Percentiles rank a stretch among this genome's conserved stretches.
These are phyloP conservation scores for Fusarium papillatum DNA, from an alignment of 2,329 filamentous ascomycete species.

Conservation along the genomic window DNA sequence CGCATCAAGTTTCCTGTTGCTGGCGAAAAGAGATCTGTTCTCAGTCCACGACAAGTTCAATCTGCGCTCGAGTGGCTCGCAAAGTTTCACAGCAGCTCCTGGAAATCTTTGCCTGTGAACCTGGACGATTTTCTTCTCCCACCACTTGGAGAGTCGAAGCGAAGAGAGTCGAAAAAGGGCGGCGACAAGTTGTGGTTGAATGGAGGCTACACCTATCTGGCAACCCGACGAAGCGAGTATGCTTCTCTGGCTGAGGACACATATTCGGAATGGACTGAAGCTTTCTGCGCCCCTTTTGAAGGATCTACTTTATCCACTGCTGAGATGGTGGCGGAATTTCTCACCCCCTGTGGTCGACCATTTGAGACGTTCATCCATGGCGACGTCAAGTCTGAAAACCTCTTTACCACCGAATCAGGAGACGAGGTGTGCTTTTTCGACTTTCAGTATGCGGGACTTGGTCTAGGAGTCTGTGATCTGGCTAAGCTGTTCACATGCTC, in stretches of 20 bases:
- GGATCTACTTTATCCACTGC: conserved; percentile 55
- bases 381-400: conserved; percentile 78
- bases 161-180: conserved; percentile 33
- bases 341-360: conserved; percentile 59
- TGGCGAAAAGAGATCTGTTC: conserved; percentile 64
- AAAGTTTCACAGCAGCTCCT: conserved; percentile 70
- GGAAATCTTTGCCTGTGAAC: conserved; percentile 50
- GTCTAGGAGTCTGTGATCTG: conserved; percentile 74
- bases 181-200: conserved; percentile 68
- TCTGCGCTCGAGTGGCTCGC: conserved; percentile 74
- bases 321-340: conserved; percentile 65
- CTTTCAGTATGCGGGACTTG: conserved; percentile 77
- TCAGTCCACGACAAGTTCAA: conserved; percentile 62
- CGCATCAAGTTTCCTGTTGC: conserved; percentile 66
- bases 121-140: conserved; percentile 60
- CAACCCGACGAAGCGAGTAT: conserved; percentile 72
- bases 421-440: conserved; percentile 74
- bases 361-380: conserved; percentile 74
- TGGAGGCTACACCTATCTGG: conserved; percentile 78
- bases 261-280: conserved; percentile 67
- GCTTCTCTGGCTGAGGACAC: conserved; percentile 58
- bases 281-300: conserved; percentile 56
- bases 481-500: conserved; percentile 78
- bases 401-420: conserved; percentile 67
- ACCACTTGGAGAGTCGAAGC: conserved; percentile 66